Evolutionary conservation across 2,329 filamentous ascomycete genomes (phyloP).

Genomic region (Thyridium curvatum): DNA sequence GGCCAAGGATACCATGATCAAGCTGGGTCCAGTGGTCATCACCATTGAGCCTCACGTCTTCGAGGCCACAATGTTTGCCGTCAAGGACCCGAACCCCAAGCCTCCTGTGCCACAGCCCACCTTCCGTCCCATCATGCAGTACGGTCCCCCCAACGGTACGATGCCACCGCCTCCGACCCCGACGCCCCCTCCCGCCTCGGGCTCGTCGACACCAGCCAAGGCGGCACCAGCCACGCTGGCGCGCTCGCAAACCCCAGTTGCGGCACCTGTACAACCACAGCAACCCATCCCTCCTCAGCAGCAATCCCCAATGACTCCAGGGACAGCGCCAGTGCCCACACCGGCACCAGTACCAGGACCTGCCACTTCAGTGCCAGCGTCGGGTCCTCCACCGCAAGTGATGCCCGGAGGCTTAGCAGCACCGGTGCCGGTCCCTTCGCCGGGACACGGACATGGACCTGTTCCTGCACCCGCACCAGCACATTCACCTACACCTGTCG

Average conservation of each 20-base stretch:
- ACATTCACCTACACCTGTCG: not conserved
- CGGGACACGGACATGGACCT: not conserved
- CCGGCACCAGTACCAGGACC: not conserved
- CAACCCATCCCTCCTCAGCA: conserved; percentile 1
- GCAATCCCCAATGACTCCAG: not conserved
- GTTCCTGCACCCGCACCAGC: not conserved
- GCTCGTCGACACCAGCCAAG: conserved; percentile 14
- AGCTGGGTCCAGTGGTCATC: conserved; percentile 66
- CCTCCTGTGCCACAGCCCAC: conserved; percentile 32
- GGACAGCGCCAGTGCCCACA: conserved; percentile 10
- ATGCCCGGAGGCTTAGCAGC: not conserved
- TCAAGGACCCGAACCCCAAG: conserved; percentile 53
- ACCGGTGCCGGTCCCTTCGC: conserved; percentile 1
- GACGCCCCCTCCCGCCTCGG: conserved; percentile 13
- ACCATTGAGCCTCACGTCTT: conserved; percentile 76
- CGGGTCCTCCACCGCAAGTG: conserved; percentile 7
- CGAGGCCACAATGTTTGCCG: conserved; percentile 66
- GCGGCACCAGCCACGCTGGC: conserved; percentile 13
- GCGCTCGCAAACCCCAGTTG: conserved; percentile 11
- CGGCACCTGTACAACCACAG: conserved; percentile 11
- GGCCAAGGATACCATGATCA: conserved; percentile 64
- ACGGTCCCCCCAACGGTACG: conserved; percentile 56
- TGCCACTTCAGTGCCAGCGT: conserved; percentile 7
- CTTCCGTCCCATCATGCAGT: conserved; percentile 55
- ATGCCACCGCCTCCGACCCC: conserved; percentile 49